phyloP scores from a whole-genome alignment of 225 moss, liverwort and hornwort genomes.

The Rhytidiadelphus loreus region DNA sequence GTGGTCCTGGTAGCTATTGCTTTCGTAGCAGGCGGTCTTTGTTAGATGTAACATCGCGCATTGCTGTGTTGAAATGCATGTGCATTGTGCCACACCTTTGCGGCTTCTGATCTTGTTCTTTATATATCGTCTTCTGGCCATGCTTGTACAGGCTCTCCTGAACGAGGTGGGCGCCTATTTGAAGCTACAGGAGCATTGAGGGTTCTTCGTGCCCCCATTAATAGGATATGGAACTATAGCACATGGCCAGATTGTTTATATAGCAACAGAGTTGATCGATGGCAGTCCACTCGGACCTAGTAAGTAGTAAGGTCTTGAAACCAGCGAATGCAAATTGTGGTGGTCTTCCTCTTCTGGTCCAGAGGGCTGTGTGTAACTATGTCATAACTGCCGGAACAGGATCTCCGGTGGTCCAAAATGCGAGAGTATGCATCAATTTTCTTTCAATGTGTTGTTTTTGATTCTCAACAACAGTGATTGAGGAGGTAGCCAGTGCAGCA shows the following conservation, averaged over 20 bases:
- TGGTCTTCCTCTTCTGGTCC: background rate
- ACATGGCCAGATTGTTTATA: background rate
- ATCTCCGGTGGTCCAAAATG: too few relatives aligned
- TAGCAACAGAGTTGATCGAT: constrained; percentile 6
- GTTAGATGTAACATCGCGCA: background rate
- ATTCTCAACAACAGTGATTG: background rate
- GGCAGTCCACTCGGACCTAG: background rate
- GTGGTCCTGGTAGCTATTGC: background rate
- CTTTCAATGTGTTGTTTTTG: background rate
- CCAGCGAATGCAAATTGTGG: background rate
- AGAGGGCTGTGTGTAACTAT: too few relatives aligned
- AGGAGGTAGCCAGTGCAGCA: background rate
- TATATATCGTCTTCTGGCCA: background rate
- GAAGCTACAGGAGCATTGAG: background rate
- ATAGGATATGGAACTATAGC: background rate
- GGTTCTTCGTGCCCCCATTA: background rate
- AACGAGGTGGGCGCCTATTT: background rate
- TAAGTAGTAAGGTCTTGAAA: background rate
- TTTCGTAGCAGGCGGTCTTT: background rate
- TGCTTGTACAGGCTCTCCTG: background rate
- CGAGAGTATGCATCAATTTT: background rate
- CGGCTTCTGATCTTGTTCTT: background rate
- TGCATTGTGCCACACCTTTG: background rate
- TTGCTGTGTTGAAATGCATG: background rate
- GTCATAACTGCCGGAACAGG: too few relatives aligned